phyloP scores from a whole-genome alignment of 2,329 filamentous ascomycete genomes.

The Fusarium metavorans region DNA sequence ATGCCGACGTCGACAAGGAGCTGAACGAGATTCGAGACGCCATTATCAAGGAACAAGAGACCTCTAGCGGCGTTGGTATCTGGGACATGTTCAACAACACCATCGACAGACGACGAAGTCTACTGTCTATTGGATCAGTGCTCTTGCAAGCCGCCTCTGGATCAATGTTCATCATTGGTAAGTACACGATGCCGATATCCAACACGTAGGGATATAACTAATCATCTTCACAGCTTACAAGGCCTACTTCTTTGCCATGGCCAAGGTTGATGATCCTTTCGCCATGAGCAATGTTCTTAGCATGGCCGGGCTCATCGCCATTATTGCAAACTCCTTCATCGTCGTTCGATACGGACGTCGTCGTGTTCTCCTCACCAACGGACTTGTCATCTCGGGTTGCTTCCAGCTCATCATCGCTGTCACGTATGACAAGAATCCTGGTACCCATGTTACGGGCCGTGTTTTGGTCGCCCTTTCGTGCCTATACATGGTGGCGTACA shows the following conservation, averaged over 20 bases:
- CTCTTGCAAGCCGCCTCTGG: conserved; percentile 35
- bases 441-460: conserved; percentile 23
- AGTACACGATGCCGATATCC: accelerated
- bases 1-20: conserved; percentile 22
- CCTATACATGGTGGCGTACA: conserved; percentile 39
- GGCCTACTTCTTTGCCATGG: conserved; percentile 42
- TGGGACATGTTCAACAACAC: conserved; percentile 38
- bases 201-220: accelerated
- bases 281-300: conserved; percentile 42
- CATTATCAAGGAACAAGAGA: conserved; percentile 26
- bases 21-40: conserved; percentile 29
- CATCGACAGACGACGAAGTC: conserved; percentile 31
- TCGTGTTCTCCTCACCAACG: conserved; percentile 16
- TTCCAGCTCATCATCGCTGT: conserved; percentile 40
- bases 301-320: conserved; percentile 36
- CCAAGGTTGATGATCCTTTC: conserved; percentile 35
- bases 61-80: conserved; percentile 21
- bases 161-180: conserved; percentile 43
- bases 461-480: conserved; percentile 39
- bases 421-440: conserved; percentile 32
- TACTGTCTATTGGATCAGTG: conserved; percentile 33
- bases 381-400: conserved; percentile 24
- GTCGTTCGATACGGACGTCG: conserved; percentile 37
- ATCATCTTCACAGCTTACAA: conserved; percentile 28
- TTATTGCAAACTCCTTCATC: conserved; percentile 36